Evolutionary conservation across 2,329 filamentous ascomycete species (phyloP).

Genomic region (Fusarium hostae): DNA sequence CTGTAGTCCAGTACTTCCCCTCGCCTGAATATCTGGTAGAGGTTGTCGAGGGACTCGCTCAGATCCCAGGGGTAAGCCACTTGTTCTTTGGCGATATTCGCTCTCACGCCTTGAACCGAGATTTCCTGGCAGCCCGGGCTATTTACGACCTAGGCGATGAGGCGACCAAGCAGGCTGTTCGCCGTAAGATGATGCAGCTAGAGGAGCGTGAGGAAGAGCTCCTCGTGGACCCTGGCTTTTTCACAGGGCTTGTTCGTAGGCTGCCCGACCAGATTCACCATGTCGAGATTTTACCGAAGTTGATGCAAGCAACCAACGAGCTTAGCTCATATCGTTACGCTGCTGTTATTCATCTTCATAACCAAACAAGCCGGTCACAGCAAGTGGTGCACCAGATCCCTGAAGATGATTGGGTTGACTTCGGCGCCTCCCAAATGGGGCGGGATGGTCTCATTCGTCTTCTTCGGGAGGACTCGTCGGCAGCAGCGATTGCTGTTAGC

Average conservation of each 20-base stretch:
- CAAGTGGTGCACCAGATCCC: constrained; percentile 8
- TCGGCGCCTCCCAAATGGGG: constrained; percentile 16
- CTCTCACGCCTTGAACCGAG: constrained; percentile 19
- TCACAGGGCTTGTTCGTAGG: constrained; percentile 24
- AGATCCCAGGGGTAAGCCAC: background rate
- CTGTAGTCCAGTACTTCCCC: constrained; percentile 3
- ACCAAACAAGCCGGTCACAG: background rate
- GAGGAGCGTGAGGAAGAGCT: constrained; percentile 33
- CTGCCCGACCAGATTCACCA: constrained; percentile 32
- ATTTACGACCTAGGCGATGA: constrained; percentile 4
- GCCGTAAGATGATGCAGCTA: constrained; percentile 27
- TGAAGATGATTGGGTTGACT: constrained; percentile 32
- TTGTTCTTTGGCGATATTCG: constrained; percentile 37
- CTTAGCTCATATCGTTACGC: constrained; percentile 43
- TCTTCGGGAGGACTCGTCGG: background rate
- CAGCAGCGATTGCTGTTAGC: constrained; percentile 25
- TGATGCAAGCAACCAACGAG: constrained; percentile 44
- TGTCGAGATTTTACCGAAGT: constrained; percentile 45
- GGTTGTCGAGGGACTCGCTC: background rate
- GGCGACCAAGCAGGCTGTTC: constrained; percentile 8
- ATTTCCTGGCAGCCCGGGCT: constrained; percentile 28
- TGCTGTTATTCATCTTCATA: constrained; percentile 29
- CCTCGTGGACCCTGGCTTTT: constrained; percentile 42
- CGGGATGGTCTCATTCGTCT: constrained; percentile 9
- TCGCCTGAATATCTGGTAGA: constrained; percentile 3